Base-by-base conservation (phyloP, 345 rosid species). In the Pugionium dolabratum region DNA sequence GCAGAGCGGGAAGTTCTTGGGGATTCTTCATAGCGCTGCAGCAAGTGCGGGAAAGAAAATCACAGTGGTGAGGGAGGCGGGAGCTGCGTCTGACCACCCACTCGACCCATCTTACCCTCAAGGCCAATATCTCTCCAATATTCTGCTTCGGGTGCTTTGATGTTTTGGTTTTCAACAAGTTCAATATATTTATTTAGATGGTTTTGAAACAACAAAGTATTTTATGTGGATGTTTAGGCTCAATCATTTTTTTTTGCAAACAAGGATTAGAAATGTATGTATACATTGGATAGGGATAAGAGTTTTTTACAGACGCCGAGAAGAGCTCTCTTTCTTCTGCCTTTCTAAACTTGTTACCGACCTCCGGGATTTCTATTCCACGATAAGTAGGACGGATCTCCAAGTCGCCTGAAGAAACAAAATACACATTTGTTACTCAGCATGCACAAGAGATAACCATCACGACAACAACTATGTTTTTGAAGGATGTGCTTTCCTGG, bases 1-100 rank as follows among this genome's bases (percentile, higher is more conserved):
- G 7, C 92, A 83, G 72, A 92, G 98, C 37, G 91, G 98, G 18
- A 79, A 47, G 63, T 82, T 89, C 83, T 50, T 86, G 75, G 82
- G 78, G 7, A 69, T 80, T 69, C 95, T 86, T 36, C 87, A 92
- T 87, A 86, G 84, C 27, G 97, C 97, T 56, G 88, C 97, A 64
- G 60, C 84, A 4, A 77, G 54, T 59, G 91, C 86, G 0, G 89
- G 86, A 53, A 84, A 80, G 79, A 90, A 79, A 66, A 82, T 87
- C 70, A 85, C 89, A 3, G 71, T 88, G 60, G 30, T 88, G 30
- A 70, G 90, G 51, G 85, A 80, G 67, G 85, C 85, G 1, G 86
- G 97, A 34, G 95, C 97, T 69, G 95, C 90, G 4, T 84, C 84
- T 36, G 97, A 93, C 69, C 98, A 93, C 60, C 96, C 98, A 18